Conservation (phyloP, 1,284 basidiomycete species). For the Golubevia pallescens region DNA sequence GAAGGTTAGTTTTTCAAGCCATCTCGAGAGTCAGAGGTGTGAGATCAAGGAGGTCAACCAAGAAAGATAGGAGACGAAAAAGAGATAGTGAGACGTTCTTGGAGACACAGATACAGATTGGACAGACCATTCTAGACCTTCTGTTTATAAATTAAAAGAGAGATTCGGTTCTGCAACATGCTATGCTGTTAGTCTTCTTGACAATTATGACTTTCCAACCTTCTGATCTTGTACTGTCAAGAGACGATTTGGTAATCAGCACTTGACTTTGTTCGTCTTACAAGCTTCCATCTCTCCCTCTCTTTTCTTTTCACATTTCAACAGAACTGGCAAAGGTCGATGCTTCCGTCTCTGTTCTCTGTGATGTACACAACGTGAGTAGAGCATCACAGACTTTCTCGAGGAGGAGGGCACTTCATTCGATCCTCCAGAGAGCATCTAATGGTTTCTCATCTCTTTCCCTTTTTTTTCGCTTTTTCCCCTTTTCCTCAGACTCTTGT, state of each 20-base stretch:
- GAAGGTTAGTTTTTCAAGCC: conserved; percentile 67
- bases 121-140: no score
- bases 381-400: not conserved
- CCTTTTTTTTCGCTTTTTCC: not conserved
- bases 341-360: conserved; percentile 92
- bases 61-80: no score
- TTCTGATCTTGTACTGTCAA: not conserved
- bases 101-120: no score
- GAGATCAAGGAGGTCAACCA: no score
- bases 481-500: conserved; percentile 65
- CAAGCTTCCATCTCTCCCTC: not conserved
- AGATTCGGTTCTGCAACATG: no score
- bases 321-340: conserved; percentile 91
- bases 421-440: not conserved
- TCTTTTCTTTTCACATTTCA: not conserved
- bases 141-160: no score
- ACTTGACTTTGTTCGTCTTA: no score
- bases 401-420: not conserved
- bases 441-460: not conserved
- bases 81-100: no score
- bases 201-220: not conserved
- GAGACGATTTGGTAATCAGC: not conserved
- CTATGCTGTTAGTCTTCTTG: no score
- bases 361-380: conserved; percentile 89
- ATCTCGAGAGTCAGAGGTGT: not conserved